phyloP scores from a whole-genome alignment of 345 rosid genomes.

The Bretschneidera sinensis region DNA sequence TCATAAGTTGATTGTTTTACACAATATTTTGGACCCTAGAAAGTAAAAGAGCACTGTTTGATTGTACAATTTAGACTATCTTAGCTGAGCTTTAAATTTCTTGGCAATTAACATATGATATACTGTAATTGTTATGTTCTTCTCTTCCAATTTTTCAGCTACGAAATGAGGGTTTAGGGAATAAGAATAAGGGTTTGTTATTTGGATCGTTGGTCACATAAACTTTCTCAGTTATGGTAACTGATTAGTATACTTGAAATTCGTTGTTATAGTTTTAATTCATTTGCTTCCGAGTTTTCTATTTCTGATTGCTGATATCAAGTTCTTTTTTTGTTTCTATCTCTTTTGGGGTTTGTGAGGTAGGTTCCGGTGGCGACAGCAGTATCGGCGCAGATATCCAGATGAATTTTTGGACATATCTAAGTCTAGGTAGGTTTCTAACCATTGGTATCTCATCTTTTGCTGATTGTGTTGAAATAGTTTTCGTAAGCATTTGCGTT shows the following conservation, averaged over 20 bases:
- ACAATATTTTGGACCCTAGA: neutral
- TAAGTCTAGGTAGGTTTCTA: slow-evolving; percentile 47
- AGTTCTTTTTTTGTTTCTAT: neutral
- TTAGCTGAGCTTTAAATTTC: neutral
- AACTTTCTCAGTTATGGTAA: too few species aligned
- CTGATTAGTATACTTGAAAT: too few species aligned
- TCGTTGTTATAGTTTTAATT: too few species aligned
- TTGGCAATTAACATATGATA: too few species aligned
- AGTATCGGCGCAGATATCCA: slow-evolving; percentile 76
- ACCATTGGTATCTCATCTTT: neutral
- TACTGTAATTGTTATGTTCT: neutral
- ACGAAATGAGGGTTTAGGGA: slow-evolving; percentile 2
- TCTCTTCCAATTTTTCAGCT: neutral
- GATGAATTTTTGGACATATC: slow-evolving; percentile 93
- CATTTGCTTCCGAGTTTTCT: neutral
- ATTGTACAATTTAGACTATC: neutral
- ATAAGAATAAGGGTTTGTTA: neutral
- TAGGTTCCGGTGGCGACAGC: slow-evolving; percentile 90
- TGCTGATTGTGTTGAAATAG: neutral
- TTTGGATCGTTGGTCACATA: neutral
- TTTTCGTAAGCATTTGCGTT: too few species aligned
- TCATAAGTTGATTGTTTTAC: neutral
- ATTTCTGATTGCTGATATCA: neutral
- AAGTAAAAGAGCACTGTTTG: neutral
- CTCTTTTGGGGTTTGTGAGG: slow-evolving; percentile 10